A percentile compares a stretch with the other conserved stretches of the same genome.
Conservation (phyloP, 768 basidiomycete genomes). For the Amanita subjunquillea region DNA sequence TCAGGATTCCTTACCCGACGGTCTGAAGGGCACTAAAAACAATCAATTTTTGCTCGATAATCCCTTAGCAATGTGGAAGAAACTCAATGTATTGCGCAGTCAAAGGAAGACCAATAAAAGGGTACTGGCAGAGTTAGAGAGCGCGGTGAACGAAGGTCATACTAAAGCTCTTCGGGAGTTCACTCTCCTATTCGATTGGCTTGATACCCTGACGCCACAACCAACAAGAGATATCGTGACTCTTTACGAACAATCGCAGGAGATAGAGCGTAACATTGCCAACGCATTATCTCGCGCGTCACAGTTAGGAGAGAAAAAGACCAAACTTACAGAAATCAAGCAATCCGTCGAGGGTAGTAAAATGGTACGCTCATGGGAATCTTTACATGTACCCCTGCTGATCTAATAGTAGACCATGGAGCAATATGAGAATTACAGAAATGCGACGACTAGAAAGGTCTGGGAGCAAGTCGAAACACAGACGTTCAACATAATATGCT, state of each 20-base stretch:
- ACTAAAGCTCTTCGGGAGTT: conserved; percentile 9
- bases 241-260: conserved; percentile 6
- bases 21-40: background rate
- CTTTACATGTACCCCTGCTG: background rate
- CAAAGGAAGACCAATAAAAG: background rate
- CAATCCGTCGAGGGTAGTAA: background rate
- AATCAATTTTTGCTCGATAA: conserved; percentile 7
- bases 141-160: background rate
- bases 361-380: background rate
- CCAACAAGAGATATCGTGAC: conserved; percentile 9
- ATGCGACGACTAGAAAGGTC: background rate
- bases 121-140: background rate
- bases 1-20: conserved; percentile 7
- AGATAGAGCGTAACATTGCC: conserved; percentile 8
- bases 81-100: background rate
- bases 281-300: conserved; percentile 5
- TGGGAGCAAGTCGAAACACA: background rate
- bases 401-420: background rate
- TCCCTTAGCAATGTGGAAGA: conserved; percentile 8
- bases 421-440: background rate
- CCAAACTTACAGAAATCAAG: background rate
- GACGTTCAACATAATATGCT: background rate
- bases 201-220: conserved; percentile 8
- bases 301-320: conserved; percentile 5
- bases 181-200: conserved; percentile 8